Evolutionary conservation across 768 basidiomycete species (phyloP).

Genomic region (Pulveroboletus sp.): DNA sequence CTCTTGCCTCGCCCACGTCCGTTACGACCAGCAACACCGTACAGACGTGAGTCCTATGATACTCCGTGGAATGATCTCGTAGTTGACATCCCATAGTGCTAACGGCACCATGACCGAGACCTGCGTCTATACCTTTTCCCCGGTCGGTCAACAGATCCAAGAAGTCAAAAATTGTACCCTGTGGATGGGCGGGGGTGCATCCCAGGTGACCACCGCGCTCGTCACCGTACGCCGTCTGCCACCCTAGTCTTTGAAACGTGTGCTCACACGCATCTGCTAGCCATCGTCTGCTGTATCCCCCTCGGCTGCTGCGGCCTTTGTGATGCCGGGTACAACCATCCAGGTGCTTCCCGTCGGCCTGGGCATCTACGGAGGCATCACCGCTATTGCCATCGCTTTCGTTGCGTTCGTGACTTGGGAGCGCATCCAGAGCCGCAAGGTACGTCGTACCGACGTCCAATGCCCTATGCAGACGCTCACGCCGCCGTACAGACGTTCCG

Average conservation of each 20-base stretch:
- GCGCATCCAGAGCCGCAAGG: conserved; percentile 84
- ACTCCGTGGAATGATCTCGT: not conserved
- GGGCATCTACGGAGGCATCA: conserved; percentile 82
- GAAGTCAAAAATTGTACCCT: conserved; percentile 55
- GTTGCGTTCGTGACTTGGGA: conserved; percentile 86
- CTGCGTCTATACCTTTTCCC: conserved; percentile 59
- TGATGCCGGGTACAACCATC: conserved; percentile 69
- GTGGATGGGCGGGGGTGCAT: conserved; percentile 24
- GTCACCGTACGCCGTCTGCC: conserved; percentile 10
- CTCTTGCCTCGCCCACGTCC: conserved; percentile 33
- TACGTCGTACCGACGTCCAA: conserved; percentile 29
- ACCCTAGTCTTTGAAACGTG: conserved; percentile 11
- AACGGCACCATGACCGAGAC: conserved; percentile 53
- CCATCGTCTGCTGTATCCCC: conserved; percentile 31
- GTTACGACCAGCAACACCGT: conserved; percentile 35
- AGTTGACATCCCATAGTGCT: conserved; percentile 31
- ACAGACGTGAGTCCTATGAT: conserved; percentile 37
- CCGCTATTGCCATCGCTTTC: conserved; percentile 76
- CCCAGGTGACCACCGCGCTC: conserved; percentile 11
- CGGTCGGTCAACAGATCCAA: conserved; percentile 48
- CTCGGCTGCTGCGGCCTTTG: conserved; percentile 40
- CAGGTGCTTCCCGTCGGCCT: conserved; percentile 81
- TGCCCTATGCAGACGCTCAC: conserved; percentile 6
- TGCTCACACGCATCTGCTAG: conserved; percentile 6
- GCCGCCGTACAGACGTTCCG: conserved; percentile 58